Evolutionary conservation across 2,329 filamentous ascomycete species (phyloP).

Genomic region (Macrophomina tecta): DNA sequence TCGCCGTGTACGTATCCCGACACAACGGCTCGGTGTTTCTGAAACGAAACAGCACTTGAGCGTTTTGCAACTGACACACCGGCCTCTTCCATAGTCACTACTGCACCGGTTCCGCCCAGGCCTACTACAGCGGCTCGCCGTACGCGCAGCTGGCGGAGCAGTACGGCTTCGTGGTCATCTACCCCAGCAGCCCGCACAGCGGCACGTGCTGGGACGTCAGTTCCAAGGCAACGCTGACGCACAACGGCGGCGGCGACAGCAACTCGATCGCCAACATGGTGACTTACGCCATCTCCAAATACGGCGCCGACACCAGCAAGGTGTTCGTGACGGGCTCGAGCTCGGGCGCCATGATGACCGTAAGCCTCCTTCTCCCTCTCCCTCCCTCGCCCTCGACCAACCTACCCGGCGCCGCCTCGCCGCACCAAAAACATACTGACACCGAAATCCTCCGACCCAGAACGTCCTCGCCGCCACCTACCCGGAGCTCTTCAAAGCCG

Average conservation of each 20-base stretch:
- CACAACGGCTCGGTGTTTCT: background rate
- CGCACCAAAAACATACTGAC: background rate
- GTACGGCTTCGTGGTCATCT: conserved; percentile 66
- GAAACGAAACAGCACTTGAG: background rate
- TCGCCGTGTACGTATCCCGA: conserved; percentile 45
- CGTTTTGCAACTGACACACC: too few species aligned
- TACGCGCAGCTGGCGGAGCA: conserved; percentile 61
- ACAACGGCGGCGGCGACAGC: conserved; percentile 63
- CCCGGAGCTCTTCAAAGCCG: conserved; percentile 60
- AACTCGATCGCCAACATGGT: conserved; percentile 66
- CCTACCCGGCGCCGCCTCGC: too few species aligned
- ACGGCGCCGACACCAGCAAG: conserved; percentile 57
- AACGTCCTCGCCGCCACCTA: conserved; percentile 59
- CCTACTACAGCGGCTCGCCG: conserved; percentile 57
- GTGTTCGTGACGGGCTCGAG: conserved; percentile 63
- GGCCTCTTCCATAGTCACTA: conserved; percentile 52
- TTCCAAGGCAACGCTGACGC: conserved; percentile 59
- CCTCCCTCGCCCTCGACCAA: too few species aligned
- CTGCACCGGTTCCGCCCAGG: conserved; percentile 61
- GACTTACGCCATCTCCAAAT: conserved; percentile 58
- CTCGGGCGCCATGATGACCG: conserved; percentile 64
- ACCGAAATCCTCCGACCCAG: conserved; percentile 26
- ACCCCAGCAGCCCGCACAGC: conserved; percentile 59
- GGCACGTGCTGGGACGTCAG: conserved; percentile 67
- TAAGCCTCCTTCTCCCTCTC: conserved; percentile 30